A percentile compares a stretch with the other conserved stretches of the same genome.
Conservation (phyloP, 306 rosid species). For the Glycine latifolia region DNA sequence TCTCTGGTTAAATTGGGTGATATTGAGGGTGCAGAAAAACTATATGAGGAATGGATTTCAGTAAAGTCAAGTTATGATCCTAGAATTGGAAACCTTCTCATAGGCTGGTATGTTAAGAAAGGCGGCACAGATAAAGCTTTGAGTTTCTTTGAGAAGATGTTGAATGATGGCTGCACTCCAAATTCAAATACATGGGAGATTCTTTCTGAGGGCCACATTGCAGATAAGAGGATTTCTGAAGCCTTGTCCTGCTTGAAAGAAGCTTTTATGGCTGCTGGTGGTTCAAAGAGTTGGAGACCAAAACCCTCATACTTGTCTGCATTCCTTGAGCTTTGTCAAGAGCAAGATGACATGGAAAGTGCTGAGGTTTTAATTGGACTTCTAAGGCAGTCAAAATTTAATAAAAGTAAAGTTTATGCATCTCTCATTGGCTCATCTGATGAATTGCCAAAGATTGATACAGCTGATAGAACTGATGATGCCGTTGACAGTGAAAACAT, state of each 20-base stretch:
- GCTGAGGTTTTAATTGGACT: slow-evolving; percentile 60
- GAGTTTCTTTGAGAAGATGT: slow-evolving; percentile 64
- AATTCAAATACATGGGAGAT: slow-evolving; percentile 91
- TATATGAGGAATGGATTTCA: slow-evolving; percentile 80
- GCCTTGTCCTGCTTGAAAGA: slow-evolving; percentile 79
- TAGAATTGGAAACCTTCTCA: slow-evolving; percentile 78
- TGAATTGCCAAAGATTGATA: slow-evolving; percentile 41
- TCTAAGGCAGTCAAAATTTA: slow-evolving; percentile 63
- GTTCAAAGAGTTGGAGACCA: slow-evolving; percentile 82
- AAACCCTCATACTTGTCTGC: slow-evolving; percentile 60
- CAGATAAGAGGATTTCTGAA: slow-evolving; percentile 59
- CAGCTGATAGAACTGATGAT: slow-evolving; percentile 38
- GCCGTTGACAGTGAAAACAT: slow-evolving; percentile 41
- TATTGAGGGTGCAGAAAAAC: slow-evolving; percentile 79
- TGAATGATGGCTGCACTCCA: slow-evolving; percentile 70
- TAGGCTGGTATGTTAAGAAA: slow-evolving; percentile 62
- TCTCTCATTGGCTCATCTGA: slow-evolving; percentile 60
- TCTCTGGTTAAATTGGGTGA: slow-evolving; percentile 80
- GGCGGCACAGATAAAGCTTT: slow-evolving; percentile 65
- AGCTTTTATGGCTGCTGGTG: slow-evolving; percentile 65
- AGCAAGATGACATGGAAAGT: slow-evolving; percentile 60
- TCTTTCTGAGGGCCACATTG: slow-evolving; percentile 72
- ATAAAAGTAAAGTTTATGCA: slow-evolving; percentile 59
- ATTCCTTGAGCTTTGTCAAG: slow-evolving; percentile 67
- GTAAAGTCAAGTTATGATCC: slow-evolving; percentile 77